A percentile compares a stretch with the other conserved stretches of the same genome.
Evolutionary conservation across 148 eudicot species (phyloP).

Genomic region (Rhododendron ovatum): DNA sequence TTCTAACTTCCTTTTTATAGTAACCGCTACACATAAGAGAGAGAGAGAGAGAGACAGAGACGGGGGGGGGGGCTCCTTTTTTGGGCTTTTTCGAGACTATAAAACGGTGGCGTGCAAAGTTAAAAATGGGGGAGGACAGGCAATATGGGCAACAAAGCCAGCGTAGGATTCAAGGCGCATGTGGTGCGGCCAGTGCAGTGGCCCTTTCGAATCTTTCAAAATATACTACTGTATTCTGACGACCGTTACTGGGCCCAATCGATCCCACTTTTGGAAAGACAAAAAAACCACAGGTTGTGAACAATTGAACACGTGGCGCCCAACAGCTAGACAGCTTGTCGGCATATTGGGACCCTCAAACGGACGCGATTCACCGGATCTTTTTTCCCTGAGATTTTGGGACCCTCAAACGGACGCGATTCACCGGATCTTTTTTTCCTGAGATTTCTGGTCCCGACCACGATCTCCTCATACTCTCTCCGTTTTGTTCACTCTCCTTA

Average conservation of each 20-base stretch:
- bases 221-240: background rate
- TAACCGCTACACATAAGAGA: no score
- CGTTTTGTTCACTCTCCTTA: no score
- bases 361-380: background rate
- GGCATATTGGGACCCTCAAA: background rate
- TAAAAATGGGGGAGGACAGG: background rate
- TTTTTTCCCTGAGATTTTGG: background rate
- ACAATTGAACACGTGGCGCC: background rate
- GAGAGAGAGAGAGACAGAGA: background rate
- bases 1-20: no score
- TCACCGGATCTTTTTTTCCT: background rate
- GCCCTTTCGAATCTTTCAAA: constrained; percentile 3
- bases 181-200: background rate
- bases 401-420: background rate
- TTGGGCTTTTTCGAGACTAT: background rate
- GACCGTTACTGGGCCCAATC: constrained; percentile 3
- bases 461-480: background rate
- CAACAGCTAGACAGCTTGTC: background rate
- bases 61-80: background rate
- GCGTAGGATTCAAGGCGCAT: background rate
- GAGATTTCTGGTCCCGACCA: constrained; percentile 20
- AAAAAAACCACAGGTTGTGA: background rate
- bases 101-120: background rate
- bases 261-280: background rate
- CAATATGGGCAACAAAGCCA: background rate